Evolutionary conservation across 108 stramenopile genomes (phyloP).

Genomic region (Licmophora abbreviata): DNA sequence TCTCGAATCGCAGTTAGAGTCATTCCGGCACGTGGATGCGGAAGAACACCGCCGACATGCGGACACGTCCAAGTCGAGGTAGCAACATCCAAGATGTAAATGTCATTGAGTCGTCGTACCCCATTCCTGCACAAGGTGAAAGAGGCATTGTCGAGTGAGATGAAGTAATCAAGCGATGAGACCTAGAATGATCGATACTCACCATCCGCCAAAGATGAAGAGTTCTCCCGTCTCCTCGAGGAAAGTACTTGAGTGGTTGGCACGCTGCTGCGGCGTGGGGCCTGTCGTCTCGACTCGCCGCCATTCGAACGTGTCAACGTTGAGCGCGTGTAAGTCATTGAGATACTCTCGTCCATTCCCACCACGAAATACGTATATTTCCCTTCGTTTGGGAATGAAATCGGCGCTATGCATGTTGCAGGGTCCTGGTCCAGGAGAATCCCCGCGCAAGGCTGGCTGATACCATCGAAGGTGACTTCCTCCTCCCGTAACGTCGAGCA

Average conservation of each 20-base stretch:
- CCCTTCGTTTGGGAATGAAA: constrained; percentile 44
- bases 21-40: constrained; percentile 92
- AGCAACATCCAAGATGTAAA: constrained; percentile 79
- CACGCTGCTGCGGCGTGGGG: constrained; percentile 66
- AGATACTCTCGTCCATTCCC: constrained; percentile 87
- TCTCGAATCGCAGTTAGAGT: constrained; percentile 78
- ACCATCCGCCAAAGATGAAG: constrained; percentile 94
- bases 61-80: constrained; percentile 80
- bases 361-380: constrained; percentile 89
- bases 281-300: constrained; percentile 66
- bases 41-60: constrained; percentile 56
- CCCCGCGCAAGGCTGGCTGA: constrained; percentile 46
- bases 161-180: not conserved
- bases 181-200: not conserved
- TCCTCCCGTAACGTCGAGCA: constrained; percentile 55
- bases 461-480: constrained; percentile 52
- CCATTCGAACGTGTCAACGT: constrained; percentile 75
- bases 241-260: constrained; percentile 86
- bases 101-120: constrained; percentile 76
- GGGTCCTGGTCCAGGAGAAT: constrained; percentile 80
- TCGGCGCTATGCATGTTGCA: constrained; percentile 97
- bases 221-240: constrained; percentile 71
- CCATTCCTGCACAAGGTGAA: constrained; percentile 44
- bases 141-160: not conserved
- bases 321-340: constrained; percentile 81